Conservation (phyloP, 192 early-diverging fungal genomes). For the Backusella australiensis region DNA sequence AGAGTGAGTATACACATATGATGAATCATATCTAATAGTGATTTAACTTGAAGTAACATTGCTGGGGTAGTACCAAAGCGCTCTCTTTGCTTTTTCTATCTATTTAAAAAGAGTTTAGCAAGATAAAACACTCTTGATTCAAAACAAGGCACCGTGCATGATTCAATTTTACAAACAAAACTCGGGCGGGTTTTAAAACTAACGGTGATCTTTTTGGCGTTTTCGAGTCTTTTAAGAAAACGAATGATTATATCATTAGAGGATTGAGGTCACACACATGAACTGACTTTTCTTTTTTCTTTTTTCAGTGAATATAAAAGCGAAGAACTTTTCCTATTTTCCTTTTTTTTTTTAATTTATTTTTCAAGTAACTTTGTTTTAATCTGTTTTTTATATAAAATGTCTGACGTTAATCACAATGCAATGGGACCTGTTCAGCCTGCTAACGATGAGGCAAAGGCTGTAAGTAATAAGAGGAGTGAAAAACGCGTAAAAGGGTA, state of each 20-base stretch:
- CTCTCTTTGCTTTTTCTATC: neutral
- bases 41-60: neutral
- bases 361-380: neutral
- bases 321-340: neutral
- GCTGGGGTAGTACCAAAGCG: neutral
- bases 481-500: neutral
- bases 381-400: slow-evolving; percentile 8
- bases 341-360: neutral
- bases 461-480: slow-evolving; percentile 10
- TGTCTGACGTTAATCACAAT: slow-evolving; percentile 50
- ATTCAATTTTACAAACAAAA: neutral
- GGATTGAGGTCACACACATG: neutral
- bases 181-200: neutral
- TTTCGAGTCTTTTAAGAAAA: neutral
- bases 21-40: neutral
- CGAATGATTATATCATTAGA: neutral
- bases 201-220: neutral
- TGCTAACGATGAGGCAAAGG: slow-evolving; percentile 40
- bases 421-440: slow-evolving; percentile 39
- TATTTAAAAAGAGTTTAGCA: too few relatives aligned
- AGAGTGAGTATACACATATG: neutral
- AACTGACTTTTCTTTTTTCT: neutral
- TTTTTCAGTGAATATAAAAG: neutral
- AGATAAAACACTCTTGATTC: neutral
- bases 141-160: neutral